Conservation (phyloP, 1,284 basidiomycete species). For the Ceratobasidium sp. region DNA sequence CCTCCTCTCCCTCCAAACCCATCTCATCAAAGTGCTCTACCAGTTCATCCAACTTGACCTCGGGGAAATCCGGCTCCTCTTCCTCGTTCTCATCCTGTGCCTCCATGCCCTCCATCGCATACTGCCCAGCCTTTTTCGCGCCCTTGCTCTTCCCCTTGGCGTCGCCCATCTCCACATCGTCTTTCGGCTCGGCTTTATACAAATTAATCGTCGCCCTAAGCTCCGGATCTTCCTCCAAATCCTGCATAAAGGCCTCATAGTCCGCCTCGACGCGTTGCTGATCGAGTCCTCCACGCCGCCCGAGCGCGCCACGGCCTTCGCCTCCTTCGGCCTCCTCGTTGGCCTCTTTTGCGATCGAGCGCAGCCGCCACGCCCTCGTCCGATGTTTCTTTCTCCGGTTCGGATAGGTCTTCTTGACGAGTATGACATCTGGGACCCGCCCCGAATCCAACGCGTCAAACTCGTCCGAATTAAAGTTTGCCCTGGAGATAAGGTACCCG, state of each 20-base stretch:
- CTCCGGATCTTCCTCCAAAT: conserved; percentile 97
- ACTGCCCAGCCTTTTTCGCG: conserved; percentile 55
- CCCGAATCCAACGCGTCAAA: conserved; percentile 80
- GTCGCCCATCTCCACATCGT: conserved; percentile 62
- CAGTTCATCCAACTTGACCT: conserved; percentile 87
- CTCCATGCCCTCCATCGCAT: conserved; percentile 51
- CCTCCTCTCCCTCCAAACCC: conserved; percentile 50
- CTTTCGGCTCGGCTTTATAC: conserved; percentile 70
- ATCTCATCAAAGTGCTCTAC: conserved; percentile 87
- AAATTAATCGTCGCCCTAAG: conserved; percentile 89
- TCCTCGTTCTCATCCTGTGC: conserved; percentile 63
- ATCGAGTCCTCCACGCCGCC: conserved; percentile 89
- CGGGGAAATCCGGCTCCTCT: conserved; percentile 92
- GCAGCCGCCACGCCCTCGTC: conserved; percentile 87
- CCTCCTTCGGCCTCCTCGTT: conserved; percentile 83
- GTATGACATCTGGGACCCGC: conserved; percentile 89
- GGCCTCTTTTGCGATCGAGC: conserved; percentile 94
- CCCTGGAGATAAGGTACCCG: conserved; percentile 88
- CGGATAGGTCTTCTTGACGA: conserved; percentile 97
- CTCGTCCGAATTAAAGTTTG: conserved; percentile 93
- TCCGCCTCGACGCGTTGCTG: conserved; percentile 95
- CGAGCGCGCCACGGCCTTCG: conserved; percentile 83
- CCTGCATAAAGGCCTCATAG: conserved; percentile 95
- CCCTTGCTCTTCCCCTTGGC: conserved; percentile 76
- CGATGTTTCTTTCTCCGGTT: conserved; percentile 92